Evolutionary conservation across 768 basidiomycete genomes (phyloP).

Genomic region (Boletus rufocinnamomeus): DNA sequence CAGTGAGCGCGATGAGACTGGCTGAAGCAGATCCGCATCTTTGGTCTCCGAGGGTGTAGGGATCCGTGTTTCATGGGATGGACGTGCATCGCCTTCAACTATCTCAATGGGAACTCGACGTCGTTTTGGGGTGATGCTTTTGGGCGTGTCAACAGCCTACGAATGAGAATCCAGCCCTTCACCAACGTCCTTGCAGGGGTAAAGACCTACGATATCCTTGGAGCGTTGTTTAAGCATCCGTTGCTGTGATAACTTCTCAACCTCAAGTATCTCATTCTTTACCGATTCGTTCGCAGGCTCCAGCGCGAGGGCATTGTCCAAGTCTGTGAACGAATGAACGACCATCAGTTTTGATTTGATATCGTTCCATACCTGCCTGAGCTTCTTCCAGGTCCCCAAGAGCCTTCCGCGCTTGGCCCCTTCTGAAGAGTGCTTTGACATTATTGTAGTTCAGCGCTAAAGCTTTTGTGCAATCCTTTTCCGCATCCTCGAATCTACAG

Average conservation of each 20-base stretch:
- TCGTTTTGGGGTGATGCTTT: constrained; percentile 38
- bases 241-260: constrained; percentile 42
- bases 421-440: constrained; percentile 78
- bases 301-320: constrained; percentile 53
- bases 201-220: constrained; percentile 31
- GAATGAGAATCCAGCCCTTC: constrained; percentile 11
- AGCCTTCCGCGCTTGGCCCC: constrained; percentile 69
- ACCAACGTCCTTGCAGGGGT: neutral
- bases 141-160: constrained; percentile 8
- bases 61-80: constrained; percentile 5
- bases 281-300: constrained; percentile 69
- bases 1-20: constrained; percentile 41
- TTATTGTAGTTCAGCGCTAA: constrained; percentile 57
- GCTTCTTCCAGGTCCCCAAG: constrained; percentile 60
- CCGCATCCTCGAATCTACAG: constrained; percentile 72
- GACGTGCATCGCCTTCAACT: constrained; percentile 40
- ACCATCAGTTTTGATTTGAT: neutral
- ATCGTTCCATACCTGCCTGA: constrained; percentile 47
- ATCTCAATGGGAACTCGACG: constrained; percentile 67
- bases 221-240: constrained; percentile 37
- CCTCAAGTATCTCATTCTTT: constrained; percentile 59
- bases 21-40: constrained; percentile 35
- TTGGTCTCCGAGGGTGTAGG: constrained; percentile 7
- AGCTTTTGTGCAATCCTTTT: constrained; percentile 74
- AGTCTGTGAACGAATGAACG: constrained; percentile 47